Conservation (phyloP, 352 stramenopile species). For the Globisporangium emineosum region DNA sequence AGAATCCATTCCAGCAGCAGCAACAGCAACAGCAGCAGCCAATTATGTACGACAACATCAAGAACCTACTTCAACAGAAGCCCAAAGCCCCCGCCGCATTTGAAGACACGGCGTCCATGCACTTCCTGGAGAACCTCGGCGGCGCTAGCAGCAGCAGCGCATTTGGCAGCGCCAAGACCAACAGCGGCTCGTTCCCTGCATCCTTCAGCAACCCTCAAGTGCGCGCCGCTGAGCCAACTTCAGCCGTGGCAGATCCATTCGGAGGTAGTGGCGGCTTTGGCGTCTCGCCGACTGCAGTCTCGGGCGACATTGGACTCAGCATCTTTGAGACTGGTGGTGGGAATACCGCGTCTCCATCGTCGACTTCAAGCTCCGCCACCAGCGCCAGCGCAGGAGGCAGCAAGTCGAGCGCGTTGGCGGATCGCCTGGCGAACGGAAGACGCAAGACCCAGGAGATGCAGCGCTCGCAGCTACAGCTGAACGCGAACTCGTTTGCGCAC, state of each 20-base stretch:
- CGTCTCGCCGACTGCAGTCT: neutral
- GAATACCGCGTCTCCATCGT: slow-evolving; percentile 1
- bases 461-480: slow-evolving; percentile 57
- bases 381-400: slow-evolving; percentile 12
- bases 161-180: slow-evolving; percentile 23
- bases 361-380: slow-evolving; percentile 18
- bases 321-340: slow-evolving; percentile 17
- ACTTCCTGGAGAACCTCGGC: slow-evolving; percentile 66
- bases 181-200: slow-evolving; percentile 27
- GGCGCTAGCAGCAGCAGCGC: slow-evolving; percentile 9
- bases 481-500: slow-evolving; percentile 45
- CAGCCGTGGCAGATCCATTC: slow-evolving; percentile 26
- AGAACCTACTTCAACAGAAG: slow-evolving; percentile 78
- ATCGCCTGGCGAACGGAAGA: slow-evolving; percentile 55
- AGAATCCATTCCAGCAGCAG: slow-evolving; percentile 32
- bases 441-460: slow-evolving; percentile 72
- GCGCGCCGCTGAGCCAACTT: slow-evolving; percentile 18
- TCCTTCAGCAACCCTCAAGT: slow-evolving; percentile 17
- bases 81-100: slow-evolving; percentile 32
- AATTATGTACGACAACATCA: slow-evolving; percentile 84
- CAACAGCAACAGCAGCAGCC: slow-evolving; percentile 35
- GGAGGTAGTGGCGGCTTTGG: slow-evolving; percentile 19
- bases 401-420: slow-evolving; percentile 63
- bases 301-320: slow-evolving; percentile 11
- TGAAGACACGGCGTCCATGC: slow-evolving; percentile 55